Evolutionary conservation across 345 rosid genomes (phyloP).

Genomic region (Chamaenerion angustifolium): DNA sequence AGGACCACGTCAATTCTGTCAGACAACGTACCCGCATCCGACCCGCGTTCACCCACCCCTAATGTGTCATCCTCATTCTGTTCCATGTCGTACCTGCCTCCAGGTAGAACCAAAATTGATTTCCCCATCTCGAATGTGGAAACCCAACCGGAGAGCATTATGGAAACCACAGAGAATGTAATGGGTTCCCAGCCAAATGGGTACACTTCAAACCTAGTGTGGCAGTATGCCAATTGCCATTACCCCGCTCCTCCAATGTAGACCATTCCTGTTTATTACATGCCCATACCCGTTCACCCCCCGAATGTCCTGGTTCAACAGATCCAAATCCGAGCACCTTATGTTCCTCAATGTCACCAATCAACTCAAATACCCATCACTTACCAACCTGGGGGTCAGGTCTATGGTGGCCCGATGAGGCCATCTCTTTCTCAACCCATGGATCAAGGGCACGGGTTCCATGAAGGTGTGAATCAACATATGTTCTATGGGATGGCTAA

Average conservation of each 20-base stretch:
- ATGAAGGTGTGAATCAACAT: slow-evolving; percentile 36
- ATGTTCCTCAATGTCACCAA: slow-evolving; percentile 34
- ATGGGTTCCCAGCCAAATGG: slow-evolving; percentile 20
- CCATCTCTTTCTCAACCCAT: slow-evolving; percentile 8
- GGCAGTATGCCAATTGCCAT: slow-evolving; percentile 42
- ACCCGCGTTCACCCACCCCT: slow-evolving; percentile 83
- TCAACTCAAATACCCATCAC: slow-evolving; percentile 22
- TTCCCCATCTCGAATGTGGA: slow-evolving; percentile 21
- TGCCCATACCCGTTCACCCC: slow-evolving; percentile 33
- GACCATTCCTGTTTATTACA: slow-evolving; percentile 53
- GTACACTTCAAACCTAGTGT: slow-evolving; percentile 33
- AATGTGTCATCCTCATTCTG: slow-evolving; percentile 50
- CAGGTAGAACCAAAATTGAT: slow-evolving; percentile 54
- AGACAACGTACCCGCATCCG: slow-evolving; percentile 52
- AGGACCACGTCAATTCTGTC: slow-evolving; percentile 23
- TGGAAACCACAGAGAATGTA: slow-evolving; percentile 21
- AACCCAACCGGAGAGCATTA: slow-evolving; percentile 7
- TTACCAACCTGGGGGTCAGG: slow-evolving; percentile 44
- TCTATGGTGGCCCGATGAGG: slow-evolving; percentile 22
- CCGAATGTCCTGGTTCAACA: slow-evolving; percentile 38
- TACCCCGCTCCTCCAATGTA: slow-evolving; percentile 36
- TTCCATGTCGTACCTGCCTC: slow-evolving; percentile 51
- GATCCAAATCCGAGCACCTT: slow-evolving; percentile 30
- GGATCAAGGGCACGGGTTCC: slow-evolving; percentile 31
- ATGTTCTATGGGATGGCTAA: slow-evolving; percentile 48